Conservation (phyloP, 1,284 basidiomycete species). For the Papiliotrema laurentii region DNA sequence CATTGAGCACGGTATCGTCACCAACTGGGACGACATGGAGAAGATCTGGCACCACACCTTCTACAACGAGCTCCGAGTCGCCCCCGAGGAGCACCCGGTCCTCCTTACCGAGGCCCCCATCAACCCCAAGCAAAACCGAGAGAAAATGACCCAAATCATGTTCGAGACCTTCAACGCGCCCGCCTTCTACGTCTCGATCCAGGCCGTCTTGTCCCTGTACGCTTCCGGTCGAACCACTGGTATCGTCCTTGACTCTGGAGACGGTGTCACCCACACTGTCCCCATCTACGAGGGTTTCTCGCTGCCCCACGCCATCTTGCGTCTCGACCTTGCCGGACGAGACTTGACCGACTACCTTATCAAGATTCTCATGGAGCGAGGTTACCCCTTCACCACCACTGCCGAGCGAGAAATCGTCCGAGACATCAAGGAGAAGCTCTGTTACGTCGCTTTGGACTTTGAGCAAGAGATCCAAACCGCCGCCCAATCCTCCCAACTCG, state of each 20-base stretch:
- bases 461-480: slow-evolving; percentile 94
- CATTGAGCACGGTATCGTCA: slow-evolving; percentile 71
- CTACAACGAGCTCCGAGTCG: slow-evolving; percentile 77
- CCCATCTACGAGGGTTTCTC: slow-evolving; percentile 96
- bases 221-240: slow-evolving; percentile 88
- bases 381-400: slow-evolving; percentile 90
- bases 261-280: slow-evolving; percentile 89
- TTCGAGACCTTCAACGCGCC: slow-evolving; percentile 95
- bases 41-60: slow-evolving; percentile 92
- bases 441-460: slow-evolving; percentile 95
- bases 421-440: slow-evolving; percentile 98
- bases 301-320: slow-evolving; percentile 88
- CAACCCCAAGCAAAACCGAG: slow-evolving; percentile 90
- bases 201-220: slow-evolving; percentile 88
- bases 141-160: slow-evolving; percentile 98
- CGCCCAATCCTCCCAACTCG: slow-evolving; percentile 82
- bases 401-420: slow-evolving; percentile 94
- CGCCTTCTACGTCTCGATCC: slow-evolving; percentile 89
- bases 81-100: slow-evolving; percentile 83
- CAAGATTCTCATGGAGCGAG: slow-evolving; percentile 91
- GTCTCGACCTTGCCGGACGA: slow-evolving; percentile 92
- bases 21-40: slow-evolving; percentile 97
- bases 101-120: slow-evolving; percentile 91
- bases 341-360: slow-evolving; percentile 89
- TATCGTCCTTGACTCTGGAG: slow-evolving; percentile 91